Percentiles rank a stretch among this genome's conserved stretches.
phyloP scores from a whole-genome alignment of 495 filamentous ascomycete genomes.

The Darksidea phi region DNA sequence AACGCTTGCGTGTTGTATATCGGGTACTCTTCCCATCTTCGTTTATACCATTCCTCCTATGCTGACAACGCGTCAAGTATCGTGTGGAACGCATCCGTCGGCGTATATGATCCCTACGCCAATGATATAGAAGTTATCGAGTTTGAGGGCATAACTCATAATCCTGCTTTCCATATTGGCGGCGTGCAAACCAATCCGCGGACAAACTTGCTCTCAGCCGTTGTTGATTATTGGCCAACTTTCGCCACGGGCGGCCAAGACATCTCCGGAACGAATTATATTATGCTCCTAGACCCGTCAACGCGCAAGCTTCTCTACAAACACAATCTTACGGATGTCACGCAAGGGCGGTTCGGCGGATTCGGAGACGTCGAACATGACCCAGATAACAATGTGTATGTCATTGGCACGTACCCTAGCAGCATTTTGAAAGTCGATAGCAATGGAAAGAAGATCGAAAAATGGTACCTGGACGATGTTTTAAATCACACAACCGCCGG shows the following conservation, averaged over 20 bases:
- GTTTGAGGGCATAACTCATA: conserved; percentile 7
- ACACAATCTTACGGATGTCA: conserved; percentile 4
- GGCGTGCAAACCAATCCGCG: conserved; percentile 9
- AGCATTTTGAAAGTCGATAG: background rate
- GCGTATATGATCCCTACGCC: conserved; percentile 11
- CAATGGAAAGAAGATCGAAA: background rate
- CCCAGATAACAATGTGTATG: conserved; percentile 1
- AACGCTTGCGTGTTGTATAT: conserved; percentile 10
- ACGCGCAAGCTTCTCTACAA: background rate
- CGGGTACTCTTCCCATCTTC: background rate
- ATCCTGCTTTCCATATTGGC: conserved; percentile 12
- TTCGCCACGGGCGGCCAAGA: conserved; percentile 14
- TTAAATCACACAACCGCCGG: background rate
- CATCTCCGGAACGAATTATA: conserved; percentile 10
- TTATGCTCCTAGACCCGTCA: conserved; percentile 6
- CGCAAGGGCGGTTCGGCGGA: conserved; percentile 12
- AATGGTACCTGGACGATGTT: conserved; percentile 3
- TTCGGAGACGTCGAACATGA: conserved; percentile 18
- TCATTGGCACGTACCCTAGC: conserved; percentile 3
- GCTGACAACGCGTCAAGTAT: background rate
- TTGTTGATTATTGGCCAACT: conserved; percentile 4
- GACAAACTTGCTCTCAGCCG: conserved; percentile 9
- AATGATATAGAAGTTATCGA: background rate
- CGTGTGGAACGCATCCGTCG: conserved; percentile 8
- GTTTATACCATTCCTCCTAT: background rate